Percentiles rank a stretch among this genome's conserved stretches.
phyloP scores from a whole-genome alignment of 2,329 filamentous ascomycete species.

The Trichoderma semiorbis region DNA sequence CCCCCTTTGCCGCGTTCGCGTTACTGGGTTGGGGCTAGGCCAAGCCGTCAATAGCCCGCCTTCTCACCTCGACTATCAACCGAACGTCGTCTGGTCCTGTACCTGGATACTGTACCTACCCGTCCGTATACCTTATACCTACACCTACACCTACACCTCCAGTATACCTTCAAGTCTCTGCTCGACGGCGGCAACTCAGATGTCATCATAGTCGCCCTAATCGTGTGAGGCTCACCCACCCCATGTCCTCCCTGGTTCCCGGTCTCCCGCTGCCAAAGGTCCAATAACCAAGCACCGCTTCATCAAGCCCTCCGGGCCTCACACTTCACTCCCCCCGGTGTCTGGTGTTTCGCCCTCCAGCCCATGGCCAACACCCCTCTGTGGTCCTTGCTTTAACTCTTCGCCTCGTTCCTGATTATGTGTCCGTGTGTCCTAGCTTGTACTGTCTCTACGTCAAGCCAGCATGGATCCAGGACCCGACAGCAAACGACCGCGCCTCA shows the following conservation, averaged over 20 bases:
- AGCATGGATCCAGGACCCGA: constrained; percentile 61
- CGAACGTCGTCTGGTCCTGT: neutral
- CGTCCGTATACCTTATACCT: neutral
- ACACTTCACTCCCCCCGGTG: constrained; percentile 20
- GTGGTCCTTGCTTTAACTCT: constrained; percentile 38
- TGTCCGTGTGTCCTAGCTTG: constrained; percentile 30
- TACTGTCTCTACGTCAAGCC: constrained; percentile 37
- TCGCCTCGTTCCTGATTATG: constrained; percentile 37
- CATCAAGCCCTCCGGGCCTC: constrained; percentile 10
- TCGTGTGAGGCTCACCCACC: constrained; percentile 19
- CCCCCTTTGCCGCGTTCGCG: constrained; percentile 19
- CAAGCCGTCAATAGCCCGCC: constrained; percentile 12
- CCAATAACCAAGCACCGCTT: constrained; percentile 15
- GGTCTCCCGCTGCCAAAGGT: constrained; percentile 14
- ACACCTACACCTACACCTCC: neutral
- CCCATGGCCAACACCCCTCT: constrained; percentile 34
- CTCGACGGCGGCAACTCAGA: constrained; percentile 11
- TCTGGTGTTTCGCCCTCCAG: constrained; percentile 24
- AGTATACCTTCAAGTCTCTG: neutral
- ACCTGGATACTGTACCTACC: neutral
- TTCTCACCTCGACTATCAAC: constrained; percentile 7
- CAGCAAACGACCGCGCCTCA: constrained; percentile 56
- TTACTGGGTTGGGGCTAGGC: constrained; percentile 15
- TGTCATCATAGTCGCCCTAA: constrained; percentile 20
- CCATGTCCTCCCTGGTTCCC: constrained; percentile 19